phyloP scores from a whole-genome alignment of 2,329 filamentous ascomycete genomes.

The Diaporthe eres region DNA sequence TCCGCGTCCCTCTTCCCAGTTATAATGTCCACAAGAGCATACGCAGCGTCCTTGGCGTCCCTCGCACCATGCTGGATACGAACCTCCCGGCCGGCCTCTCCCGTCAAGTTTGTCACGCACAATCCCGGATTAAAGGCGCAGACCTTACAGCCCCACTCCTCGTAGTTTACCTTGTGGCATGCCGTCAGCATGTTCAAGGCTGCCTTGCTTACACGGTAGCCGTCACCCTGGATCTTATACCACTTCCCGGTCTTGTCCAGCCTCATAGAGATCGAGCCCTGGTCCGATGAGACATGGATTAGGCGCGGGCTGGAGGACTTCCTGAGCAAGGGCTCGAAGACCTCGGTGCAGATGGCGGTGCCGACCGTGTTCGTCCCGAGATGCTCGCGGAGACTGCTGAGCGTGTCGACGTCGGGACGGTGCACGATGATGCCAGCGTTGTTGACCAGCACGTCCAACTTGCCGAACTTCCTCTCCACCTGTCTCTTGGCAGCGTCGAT shows the following conservation, averaged over 20 bases:
- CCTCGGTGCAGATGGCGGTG: constrained; percentile 48
- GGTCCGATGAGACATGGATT: constrained; percentile 52
- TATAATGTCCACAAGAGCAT: constrained; percentile 47
- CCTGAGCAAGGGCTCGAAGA: constrained; percentile 50
- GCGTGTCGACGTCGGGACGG: constrained; percentile 61
- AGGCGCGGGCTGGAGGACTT: constrained; percentile 49
- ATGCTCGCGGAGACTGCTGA: constrained; percentile 64
- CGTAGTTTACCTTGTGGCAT: constrained; percentile 48
- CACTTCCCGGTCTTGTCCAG: constrained; percentile 44
- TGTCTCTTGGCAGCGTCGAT: no score
- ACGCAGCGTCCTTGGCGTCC: constrained; percentile 47
- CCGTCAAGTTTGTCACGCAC: constrained; percentile 51
- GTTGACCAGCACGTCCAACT: no score
- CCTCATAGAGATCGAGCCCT: constrained; percentile 51
- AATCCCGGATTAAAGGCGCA: constrained; percentile 53
- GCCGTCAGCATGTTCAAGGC: constrained; percentile 55
- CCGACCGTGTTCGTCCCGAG: constrained; percentile 61
- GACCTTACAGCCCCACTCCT: constrained; percentile 50
- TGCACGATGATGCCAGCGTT: constrained; percentile 65
- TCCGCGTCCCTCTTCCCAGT: constrained; percentile 49
- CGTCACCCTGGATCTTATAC: constrained; percentile 43
- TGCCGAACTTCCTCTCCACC: no score
- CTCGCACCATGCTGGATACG: constrained; percentile 47
- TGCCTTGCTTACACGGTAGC: constrained; percentile 54
- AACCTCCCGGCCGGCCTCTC: constrained; percentile 47